Percentiles rank a stretch among this genome's conserved stretches.
Evolutionary conservation across 1,284 basidiomycete genomes (phyloP).

Genomic region (Megacollybia platyphylla): DNA sequence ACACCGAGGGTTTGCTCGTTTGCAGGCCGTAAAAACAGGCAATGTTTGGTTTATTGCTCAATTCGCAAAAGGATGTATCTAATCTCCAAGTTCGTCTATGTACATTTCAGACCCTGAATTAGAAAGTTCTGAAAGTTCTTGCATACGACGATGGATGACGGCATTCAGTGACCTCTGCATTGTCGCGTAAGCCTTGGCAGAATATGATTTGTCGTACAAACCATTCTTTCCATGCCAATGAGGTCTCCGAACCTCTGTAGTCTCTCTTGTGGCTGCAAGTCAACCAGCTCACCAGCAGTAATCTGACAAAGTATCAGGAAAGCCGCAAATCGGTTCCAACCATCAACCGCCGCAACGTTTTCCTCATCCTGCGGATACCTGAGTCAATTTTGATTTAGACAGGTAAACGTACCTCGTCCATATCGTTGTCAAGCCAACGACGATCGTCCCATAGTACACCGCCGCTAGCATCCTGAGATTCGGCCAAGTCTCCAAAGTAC

Average conservation of each 20-base stretch:
- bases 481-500: constrained; percentile 41
- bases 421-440: constrained; percentile 45
- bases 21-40: constrained; percentile 19
- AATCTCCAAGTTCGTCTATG: too few species aligned
- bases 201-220: constrained; percentile 17
- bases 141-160: too few species aligned
- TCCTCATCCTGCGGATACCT: constrained; percentile 34
- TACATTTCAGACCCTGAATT: too few species aligned
- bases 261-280: constrained; percentile 33
- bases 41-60: too few species aligned
- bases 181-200: too few species aligned
- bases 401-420: constrained; percentile 30
- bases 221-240: constrained; percentile 41
- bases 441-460: constrained; percentile 45
- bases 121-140: too few species aligned
- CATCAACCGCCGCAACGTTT: constrained; percentile 33
- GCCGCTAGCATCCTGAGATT: constrained; percentile 24
- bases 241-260: constrained; percentile 29
- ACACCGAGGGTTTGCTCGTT: constrained; percentile 39
- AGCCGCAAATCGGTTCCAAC: constrained; percentile 59
- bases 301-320: constrained; percentile 44
- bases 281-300: constrained; percentile 41
- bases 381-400: constrained; percentile 1
- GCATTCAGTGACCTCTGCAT: too few species aligned
- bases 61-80: too few species aligned